Evolutionary conservation across 23 red algal genomes (phyloP).

Genomic region (Cyanidium caldarium): DNA sequence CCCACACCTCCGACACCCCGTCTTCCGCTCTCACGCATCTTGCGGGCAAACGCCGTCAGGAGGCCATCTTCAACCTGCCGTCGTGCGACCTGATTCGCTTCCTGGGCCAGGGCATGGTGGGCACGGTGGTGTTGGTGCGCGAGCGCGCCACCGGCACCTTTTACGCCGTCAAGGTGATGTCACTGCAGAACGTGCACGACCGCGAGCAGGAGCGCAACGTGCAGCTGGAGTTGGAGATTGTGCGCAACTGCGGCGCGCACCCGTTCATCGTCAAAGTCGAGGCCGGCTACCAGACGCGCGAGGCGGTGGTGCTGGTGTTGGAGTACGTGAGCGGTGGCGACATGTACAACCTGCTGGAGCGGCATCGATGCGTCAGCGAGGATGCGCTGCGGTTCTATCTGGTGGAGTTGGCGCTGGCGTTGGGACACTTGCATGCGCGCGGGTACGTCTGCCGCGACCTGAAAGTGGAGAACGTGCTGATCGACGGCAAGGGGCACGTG

Average conservation of each 20-base stretch:
- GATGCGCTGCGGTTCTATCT: slow-evolving; percentile 59
- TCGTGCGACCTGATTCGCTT: slow-evolving; percentile 48
- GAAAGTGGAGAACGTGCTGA: slow-evolving; percentile 95
- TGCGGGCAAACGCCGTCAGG: no score
- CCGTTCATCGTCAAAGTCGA: slow-evolving; percentile 79
- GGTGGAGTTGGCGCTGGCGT: slow-evolving; percentile 44
- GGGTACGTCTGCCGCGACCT: slow-evolving; percentile 84
- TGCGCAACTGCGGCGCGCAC: slow-evolving; percentile 76
- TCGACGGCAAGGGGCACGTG: slow-evolving; percentile 76
- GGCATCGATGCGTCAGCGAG: slow-evolving; percentile 38
- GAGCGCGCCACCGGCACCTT: slow-evolving; percentile 51
- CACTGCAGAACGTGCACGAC: slow-evolving; percentile 34
- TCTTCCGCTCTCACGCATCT: no score
- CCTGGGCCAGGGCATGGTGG: slow-evolving; percentile 81
- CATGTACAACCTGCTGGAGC: slow-evolving; percentile 62
- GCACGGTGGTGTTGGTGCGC: slow-evolving; percentile 58
- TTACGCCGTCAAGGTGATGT: slow-evolving; percentile 80
- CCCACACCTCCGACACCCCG: no score
- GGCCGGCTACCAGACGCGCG: slow-evolving; percentile 41
- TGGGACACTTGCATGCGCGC: slow-evolving; percentile 55
- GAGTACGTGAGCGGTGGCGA: slow-evolving; percentile 90
- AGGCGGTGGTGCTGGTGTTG: slow-evolving; percentile 77
- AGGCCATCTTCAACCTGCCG: slow-evolving; percentile 22
- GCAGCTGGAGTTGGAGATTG: slow-evolving; percentile 46
- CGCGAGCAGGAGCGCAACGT: slow-evolving; percentile 32